A percentile compares a stretch with the other conserved stretches of the same genome.
phyloP scores from a whole-genome alignment of 2,329 filamentous ascomycete genomes.

The Penicillium sp. region DNA sequence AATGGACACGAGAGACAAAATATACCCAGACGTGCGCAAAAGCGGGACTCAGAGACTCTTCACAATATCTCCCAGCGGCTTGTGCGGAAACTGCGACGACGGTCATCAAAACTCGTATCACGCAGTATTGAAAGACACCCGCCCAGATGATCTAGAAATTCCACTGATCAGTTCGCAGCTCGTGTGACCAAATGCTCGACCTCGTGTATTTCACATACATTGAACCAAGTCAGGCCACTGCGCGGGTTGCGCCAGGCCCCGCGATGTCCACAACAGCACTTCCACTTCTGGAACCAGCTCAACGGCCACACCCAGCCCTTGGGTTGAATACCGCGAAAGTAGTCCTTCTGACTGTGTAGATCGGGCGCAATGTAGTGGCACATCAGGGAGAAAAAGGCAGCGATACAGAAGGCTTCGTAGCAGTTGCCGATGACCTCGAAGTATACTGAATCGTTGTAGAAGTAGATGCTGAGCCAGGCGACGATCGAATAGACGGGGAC shows the following conservation, averaged over 20 bases:
- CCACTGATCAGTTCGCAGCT: slow-evolving; percentile 6
- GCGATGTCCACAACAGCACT: slow-evolving; percentile 67
- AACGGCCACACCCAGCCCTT: slow-evolving; percentile 75
- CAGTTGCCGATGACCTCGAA: slow-evolving; percentile 78
- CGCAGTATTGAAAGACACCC: slow-evolving; percentile 82
- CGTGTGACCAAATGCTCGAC: neutral
- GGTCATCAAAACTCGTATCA: slow-evolving; percentile 78
- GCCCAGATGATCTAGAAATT: slow-evolving; percentile 62
- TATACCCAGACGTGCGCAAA: slow-evolving; percentile 83
- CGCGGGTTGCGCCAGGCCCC: slow-evolving; percentile 70
- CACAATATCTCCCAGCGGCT: slow-evolving; percentile 71
- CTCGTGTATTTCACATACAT: slow-evolving; percentile 20
- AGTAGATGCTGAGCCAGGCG: slow-evolving; percentile 70
- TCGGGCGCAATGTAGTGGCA: slow-evolving; percentile 54
- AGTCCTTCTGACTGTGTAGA: slow-evolving; percentile 77
- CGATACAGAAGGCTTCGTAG: slow-evolving; percentile 85
- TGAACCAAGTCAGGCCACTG: slow-evolving; percentile 81
- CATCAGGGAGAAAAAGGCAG: slow-evolving; percentile 68
- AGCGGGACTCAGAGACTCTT: slow-evolving; percentile 72
- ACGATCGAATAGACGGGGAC: slow-evolving; percentile 76
- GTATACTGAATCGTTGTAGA: slow-evolving; percentile 76
- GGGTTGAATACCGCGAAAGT: slow-evolving; percentile 68
- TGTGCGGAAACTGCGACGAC: slow-evolving; percentile 75
- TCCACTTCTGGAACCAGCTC: slow-evolving; percentile 68
- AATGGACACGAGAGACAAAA: neutral